Evolutionary conservation across 2,329 filamentous ascomycete genomes (phyloP), one percentile per base, ranked within the genome.

Genomic region (Hypocrella siamensis): DNA sequence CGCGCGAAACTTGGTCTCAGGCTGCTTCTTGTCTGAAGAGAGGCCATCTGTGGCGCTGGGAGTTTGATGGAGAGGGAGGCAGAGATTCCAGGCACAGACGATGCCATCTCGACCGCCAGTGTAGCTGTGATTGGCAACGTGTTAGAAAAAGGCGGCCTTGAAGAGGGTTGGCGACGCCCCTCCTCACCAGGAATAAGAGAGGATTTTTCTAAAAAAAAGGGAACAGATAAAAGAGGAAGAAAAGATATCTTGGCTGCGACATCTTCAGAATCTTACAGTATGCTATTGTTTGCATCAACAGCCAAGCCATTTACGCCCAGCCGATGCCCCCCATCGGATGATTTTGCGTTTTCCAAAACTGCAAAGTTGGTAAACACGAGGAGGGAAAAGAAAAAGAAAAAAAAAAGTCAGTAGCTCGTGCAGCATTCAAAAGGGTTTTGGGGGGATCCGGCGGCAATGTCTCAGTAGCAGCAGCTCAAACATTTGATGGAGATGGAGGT

Each of bases 221-320:
- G 3, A 24, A 3, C 8, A 9, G 21, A 12, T 28, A 26, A 28
- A 34, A 28, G 35, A 19, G 18, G 31, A 19, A 25, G 27, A 14
- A 12, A 24, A 26, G 5, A 26, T n/a, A 14, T 12, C 25, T 7
- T 6, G 5, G n/a, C 25, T 7, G n/a, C 11, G n/a, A 11, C 8
- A 7, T 12, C 12, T 12, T 12, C 15, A 26, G 11, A 27, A 24
- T 49, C 79, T 65, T 65, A 94, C 85, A 98, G 68, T 38, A 93
- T 85, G 34, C 79, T 81, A 54, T 80, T 81, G 43, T 78, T 67
- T 38, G 68, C 64, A 57, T 96, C 90, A 41, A 94, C 77, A 32
- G 84, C 84, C 38, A 98, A 72, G 40, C 88, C 86, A 65, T 96
- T 94, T 45, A 98, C 84, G 41, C 90, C 90, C 35, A 96, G 74